Conservation (phyloP, 2,329 filamentous ascomycete genomes). For the Myotisia sp. region DNA sequence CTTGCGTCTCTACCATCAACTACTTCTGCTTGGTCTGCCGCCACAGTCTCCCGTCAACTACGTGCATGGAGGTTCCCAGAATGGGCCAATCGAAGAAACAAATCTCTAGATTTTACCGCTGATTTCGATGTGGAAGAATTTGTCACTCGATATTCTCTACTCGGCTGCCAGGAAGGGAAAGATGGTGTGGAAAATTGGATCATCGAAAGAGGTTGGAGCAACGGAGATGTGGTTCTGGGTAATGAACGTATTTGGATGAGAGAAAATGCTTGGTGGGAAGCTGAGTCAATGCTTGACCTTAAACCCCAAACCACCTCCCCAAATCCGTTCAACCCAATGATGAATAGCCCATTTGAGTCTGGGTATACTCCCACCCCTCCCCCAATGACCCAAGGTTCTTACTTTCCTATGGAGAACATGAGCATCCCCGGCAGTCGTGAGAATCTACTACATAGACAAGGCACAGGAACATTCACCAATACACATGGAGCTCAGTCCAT, state of each 20-base stretch:
- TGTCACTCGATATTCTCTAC: constrained; percentile 59
- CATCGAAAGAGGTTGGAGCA: constrained; percentile 92
- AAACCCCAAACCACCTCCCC: constrained; percentile 46
- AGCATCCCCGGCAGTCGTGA: constrained; percentile 57
- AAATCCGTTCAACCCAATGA: constrained; percentile 36
- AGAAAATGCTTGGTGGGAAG: constrained; percentile 93
- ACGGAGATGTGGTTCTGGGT: constrained; percentile 85
- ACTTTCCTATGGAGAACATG: constrained; percentile 52
- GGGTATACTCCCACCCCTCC: constrained; percentile 51
- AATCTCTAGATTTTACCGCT: constrained; percentile 83
- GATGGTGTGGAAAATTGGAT: constrained; percentile 93
- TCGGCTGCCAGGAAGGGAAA: constrained; percentile 78
- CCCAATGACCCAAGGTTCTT: constrained; percentile 45
- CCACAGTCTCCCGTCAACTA: constrained; percentile 79
- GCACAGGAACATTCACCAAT: constrained; percentile 33
- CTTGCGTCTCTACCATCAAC: constrained; percentile 57
- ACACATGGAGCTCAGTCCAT: constrained; percentile 37
- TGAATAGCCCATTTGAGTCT: constrained; percentile 50
- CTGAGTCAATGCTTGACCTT: constrained; percentile 86
- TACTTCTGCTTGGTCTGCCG: constrained; percentile 84
- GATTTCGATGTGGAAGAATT: constrained; percentile 96
- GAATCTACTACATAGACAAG: constrained; percentile 49
- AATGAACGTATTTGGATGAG: constrained; percentile 91
- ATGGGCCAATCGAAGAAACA: constrained; percentile 89
- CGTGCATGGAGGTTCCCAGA: constrained; percentile 87